phyloP scores from a whole-genome alignment of 768 basidiomycete species.

The Sporobolomyces pararoseus region DNA sequence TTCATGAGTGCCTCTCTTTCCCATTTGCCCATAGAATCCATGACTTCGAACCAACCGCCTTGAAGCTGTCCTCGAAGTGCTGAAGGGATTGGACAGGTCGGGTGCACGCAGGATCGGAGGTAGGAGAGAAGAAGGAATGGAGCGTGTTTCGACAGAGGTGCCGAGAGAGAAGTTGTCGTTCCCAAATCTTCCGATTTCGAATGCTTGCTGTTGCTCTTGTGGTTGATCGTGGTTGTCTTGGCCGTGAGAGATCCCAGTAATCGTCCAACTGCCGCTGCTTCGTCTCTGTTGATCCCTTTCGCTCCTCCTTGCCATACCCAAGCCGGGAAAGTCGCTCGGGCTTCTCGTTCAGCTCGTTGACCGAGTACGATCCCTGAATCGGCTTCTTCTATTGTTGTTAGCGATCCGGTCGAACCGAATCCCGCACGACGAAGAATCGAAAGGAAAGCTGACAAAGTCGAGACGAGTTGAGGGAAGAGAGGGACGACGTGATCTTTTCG shows the following conservation, averaged over 20 bases:
- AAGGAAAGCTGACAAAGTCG: conserved; percentile 22
- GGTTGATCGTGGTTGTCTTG: conserved; percentile 30
- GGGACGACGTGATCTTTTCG: conserved; percentile 39
- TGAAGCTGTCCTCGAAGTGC: conserved; percentile 33
- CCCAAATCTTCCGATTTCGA: background rate
- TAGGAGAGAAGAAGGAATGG: conserved; percentile 45
- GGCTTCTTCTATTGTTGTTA: background rate
- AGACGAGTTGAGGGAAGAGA: conserved; percentile 40
- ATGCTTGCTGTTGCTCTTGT: conserved; percentile 4
- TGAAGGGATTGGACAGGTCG: conserved; percentile 37
- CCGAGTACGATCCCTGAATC: conserved; percentile 11
- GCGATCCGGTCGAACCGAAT: conserved; percentile 21
- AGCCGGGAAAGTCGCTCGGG: conserved; percentile 30
- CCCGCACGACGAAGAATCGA: conserved; percentile 26
- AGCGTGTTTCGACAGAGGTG: conserved; percentile 45
- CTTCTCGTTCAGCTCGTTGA: conserved; percentile 31
- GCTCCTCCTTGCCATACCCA: conserved; percentile 38
- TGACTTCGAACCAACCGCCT: conserved; percentile 42
- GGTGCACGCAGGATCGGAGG: conserved; percentile 41
- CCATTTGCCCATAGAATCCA: conserved; percentile 43
- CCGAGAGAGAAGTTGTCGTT: conserved; percentile 35
- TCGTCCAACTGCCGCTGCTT: conserved; percentile 33
- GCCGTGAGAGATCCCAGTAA: conserved; percentile 33
- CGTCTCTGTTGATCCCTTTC: conserved; percentile 15
- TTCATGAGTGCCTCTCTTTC: conserved; percentile 46